Percentiles rank a stretch among this genome's conserved stretches.
Evolutionary conservation across 2,329 filamentous ascomycete genomes (phyloP).

Genomic region (Rhytidhysteron rufulum): DNA sequence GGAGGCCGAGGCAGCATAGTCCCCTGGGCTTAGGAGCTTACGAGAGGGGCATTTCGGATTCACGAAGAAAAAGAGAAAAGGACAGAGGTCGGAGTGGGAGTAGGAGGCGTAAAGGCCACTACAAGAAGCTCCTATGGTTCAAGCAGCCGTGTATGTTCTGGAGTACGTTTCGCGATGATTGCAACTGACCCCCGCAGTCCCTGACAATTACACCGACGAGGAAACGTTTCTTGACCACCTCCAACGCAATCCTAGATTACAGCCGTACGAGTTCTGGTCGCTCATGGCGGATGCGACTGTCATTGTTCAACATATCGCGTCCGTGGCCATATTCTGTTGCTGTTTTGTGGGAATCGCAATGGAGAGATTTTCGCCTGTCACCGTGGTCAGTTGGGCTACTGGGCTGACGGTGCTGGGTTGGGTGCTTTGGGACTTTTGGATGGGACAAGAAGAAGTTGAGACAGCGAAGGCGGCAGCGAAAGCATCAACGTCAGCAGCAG

Average conservation of each 20-base stretch:
- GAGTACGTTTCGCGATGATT: neutral
- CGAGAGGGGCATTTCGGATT: slow-evolving; percentile 12
- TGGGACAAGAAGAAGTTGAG: slow-evolving; percentile 63
- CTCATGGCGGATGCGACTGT: slow-evolving; percentile 92
- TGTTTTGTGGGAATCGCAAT: slow-evolving; percentile 90
- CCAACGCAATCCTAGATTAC: slow-evolving; percentile 86
- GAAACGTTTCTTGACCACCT: slow-evolving; percentile 95
- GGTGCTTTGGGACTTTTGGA: slow-evolving; percentile 89
- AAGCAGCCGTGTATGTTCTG: slow-evolving; percentile 76
- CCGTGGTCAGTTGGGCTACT: slow-evolving; percentile 81
- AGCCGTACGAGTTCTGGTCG: slow-evolving; percentile 98
- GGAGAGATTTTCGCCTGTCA: slow-evolving; percentile 82
- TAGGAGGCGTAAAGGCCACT: slow-evolving; percentile 66
- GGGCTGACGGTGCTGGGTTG: slow-evolving; percentile 81
- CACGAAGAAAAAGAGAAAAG: slow-evolving; percentile 47
- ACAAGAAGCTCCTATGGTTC: slow-evolving; percentile 98
- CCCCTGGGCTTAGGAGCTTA: slow-evolving; percentile 28
- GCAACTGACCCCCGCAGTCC: slow-evolving; percentile 61
- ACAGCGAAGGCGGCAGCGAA: slow-evolving; percentile 36
- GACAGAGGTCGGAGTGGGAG: slow-evolving; percentile 60
- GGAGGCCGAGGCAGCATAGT: slow-evolving; percentile 31
- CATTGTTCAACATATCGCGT: slow-evolving; percentile 95
- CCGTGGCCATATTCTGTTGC: slow-evolving; percentile 88
- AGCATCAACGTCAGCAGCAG: slow-evolving; percentile 10
- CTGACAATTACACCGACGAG: slow-evolving; percentile 98